Conservation (phyloP, 192 early-diverging fungal species). For the Chytriomyces hyalinus region DNA sequence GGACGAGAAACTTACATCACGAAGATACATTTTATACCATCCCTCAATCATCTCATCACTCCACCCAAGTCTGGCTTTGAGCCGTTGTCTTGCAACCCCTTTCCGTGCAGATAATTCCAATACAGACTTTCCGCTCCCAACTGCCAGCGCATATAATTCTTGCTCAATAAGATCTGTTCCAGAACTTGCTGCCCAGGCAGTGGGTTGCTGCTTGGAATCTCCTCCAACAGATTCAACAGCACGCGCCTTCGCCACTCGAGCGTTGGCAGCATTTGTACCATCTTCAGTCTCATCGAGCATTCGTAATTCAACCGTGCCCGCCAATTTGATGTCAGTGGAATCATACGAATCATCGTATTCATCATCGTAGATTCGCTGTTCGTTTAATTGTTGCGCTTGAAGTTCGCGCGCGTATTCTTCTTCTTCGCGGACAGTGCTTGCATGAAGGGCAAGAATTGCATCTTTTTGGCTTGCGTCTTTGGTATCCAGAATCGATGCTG, state of each 20-base stretch:
- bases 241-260: background rate
- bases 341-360: conserved; percentile 91
- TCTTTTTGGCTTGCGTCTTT: conserved; percentile 28
- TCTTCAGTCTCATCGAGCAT: conserved; percentile 56
- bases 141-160: conserved; percentile 56
- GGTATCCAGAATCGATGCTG: background rate
- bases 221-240: background rate
- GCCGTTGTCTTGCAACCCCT: conserved; percentile 58
- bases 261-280: background rate
- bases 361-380: conserved; percentile 79
- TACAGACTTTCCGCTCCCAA: conserved; percentile 34
- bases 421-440: conserved; percentile 35
- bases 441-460: conserved; percentile 39
- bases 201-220: background rate
- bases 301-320: conserved; percentile 57
- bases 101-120: conserved; percentile 72
- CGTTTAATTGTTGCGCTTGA: conserved; percentile 21
- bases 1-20: conserved; percentile 68
- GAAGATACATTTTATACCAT: conserved; percentile 85
- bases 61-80: conserved; percentile 73
- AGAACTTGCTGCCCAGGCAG: background rate
- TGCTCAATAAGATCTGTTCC: conserved; percentile 23
- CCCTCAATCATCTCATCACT: conserved; percentile 93
- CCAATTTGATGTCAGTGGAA: conserved; percentile 64
- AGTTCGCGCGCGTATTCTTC: conserved; percentile 42